Evolutionary conservation across 2,329 filamentous ascomycete species (phyloP), one percentile per base, ranked within the genome.

Genomic region (Stagonosporopsis chrysanthemi): DNA sequence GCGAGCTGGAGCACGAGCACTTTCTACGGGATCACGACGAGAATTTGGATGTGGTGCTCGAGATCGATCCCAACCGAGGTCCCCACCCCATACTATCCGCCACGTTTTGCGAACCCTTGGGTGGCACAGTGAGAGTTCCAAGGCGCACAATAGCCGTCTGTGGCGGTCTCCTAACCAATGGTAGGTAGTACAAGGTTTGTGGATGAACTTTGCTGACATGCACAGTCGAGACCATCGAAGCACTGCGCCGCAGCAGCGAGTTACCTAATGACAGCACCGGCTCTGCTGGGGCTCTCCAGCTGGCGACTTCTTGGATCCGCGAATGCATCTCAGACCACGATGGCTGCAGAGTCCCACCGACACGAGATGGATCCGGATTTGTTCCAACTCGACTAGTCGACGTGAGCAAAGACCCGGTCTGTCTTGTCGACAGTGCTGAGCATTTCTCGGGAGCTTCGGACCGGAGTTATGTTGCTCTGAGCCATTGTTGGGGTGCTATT

Each of bases 401-500:
- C 14, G 26, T 46, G 4, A 46, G 43, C 22, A 17, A 36, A 15
- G 8, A 46, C 7, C 23, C 3, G 1, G 6, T 36, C 6, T 11
- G 43, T 14, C 43, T 46, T 8, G 9, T 36, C 8, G 15, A 36
- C n/a, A 46, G 24, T 11, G 31, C 29, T 36, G 14, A 9, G 5
- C 23, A 38, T 11, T 11, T 36, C 5, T 15, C 19, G n/a, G n/a
- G 52, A 6, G 12, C 14, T 17, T 12, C 40, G 4, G 60, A 62
- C 15, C 56, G 59, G 23, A 45, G 28, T 33, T 68, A 64, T 33
- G 26, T 68, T 8, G 58, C 63, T 6, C 58, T 71, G 9, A 68
- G 64, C 24, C 65, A 71, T 46, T 69, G 68, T 38, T 71, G 67
- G 68, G 68, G 68, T 0, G 8, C 67, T 3, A 31, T 23, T 4